phyloP scores from a whole-genome alignment of 2,329 filamentous ascomycete species.

The Epicoccum sorghinum region DNA sequence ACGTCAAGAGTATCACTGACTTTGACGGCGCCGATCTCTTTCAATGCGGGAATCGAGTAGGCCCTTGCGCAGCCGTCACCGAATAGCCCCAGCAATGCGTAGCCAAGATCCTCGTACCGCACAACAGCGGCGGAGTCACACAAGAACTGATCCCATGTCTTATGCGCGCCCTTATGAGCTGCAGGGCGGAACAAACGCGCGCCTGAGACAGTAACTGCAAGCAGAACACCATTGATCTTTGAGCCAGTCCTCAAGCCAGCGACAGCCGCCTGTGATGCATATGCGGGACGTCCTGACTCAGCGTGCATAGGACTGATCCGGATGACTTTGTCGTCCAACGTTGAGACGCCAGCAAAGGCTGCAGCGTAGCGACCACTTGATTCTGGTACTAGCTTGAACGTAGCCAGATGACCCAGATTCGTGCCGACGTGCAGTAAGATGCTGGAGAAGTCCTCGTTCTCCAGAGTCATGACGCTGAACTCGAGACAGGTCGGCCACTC shows the following conservation, averaged over 20 bases:
- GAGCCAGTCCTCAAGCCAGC: conserved; percentile 74
- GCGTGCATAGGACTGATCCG: conserved; percentile 79
- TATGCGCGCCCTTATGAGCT: conserved; percentile 86
- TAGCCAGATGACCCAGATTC: conserved; percentile 79
- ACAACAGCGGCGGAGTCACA: conserved; percentile 83
- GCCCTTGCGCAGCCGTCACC: conserved; percentile 80
- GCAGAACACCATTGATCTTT: conserved; percentile 78
- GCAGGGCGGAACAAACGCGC: conserved; percentile 89
- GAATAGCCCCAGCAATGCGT: conserved; percentile 82
- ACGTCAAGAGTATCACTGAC: conserved; percentile 73
- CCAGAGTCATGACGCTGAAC: conserved; percentile 87
- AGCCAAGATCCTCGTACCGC: conserved; percentile 74
- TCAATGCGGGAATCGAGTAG: conserved; percentile 85
- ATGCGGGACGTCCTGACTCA: conserved; percentile 75
- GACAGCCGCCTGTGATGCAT: conserved; percentile 76
- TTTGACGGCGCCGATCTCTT: conserved; percentile 75
- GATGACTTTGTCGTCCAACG: conserved; percentile 72
- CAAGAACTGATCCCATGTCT: conserved; percentile 81
- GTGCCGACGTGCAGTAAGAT: conserved; percentile 93
- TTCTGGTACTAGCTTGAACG: conserved; percentile 86
- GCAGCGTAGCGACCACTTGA: conserved; percentile 72
- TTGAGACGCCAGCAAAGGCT: conserved; percentile 70
- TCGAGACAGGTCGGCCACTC: conserved; percentile 85
- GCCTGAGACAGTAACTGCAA: conserved; percentile 76
- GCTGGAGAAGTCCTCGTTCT: conserved; percentile 93